Base-by-base conservation (phyloP, 139 green algal species). In the Picochlorum sp. region DNA sequence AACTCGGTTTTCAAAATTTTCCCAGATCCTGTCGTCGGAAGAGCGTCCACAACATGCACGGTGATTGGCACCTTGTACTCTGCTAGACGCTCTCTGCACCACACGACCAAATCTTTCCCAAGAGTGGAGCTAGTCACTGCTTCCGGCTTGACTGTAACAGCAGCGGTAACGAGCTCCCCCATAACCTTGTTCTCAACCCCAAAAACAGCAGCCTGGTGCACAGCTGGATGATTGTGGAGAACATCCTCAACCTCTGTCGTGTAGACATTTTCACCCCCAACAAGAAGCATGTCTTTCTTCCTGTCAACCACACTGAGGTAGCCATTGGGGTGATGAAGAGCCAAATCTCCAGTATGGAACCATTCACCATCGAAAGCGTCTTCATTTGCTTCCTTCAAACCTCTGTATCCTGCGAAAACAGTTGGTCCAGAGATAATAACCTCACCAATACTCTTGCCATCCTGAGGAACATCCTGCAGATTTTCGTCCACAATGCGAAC, bases 211-310 rank as follows among this genome's bases (percentile, higher is more conserved):
- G 82, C 87, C 60, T 87, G 71, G 9, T 72, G 64, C 3, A 95
- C 89, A 0, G 57, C 49, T 1, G 78, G 76, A 64, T 95, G 86
- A 9, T 45, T 60, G 26, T 81, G 57, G 37, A 96, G 77, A 11
- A 85, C 87, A n/a, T 79, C 74, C 64, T 96, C 89, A 45, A 96
- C 89, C 67, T 95, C 88, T 10, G 72, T 81, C 62, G 77, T 86
- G 75, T 96, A 96, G 24, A 96, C 89, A 52, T 96, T 96, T 70
- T 95, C 87, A 1, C 85, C 85, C 13, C 84, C 84, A 3, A 79
- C 69, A 51, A 91, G 67, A 18, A 90, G 81, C 88, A 96, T 96
- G 76, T 96, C 88, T 69, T 96, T 96, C 65, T 81, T 85, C 9
- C 88, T 60, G 62, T 95, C 88, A 18, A 95, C 83, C 6, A 95